These are phyloP conservation scores for Candida ovalis DNA, from an alignment of 805 yeast genomes.

Conservation along the genomic window DNA sequence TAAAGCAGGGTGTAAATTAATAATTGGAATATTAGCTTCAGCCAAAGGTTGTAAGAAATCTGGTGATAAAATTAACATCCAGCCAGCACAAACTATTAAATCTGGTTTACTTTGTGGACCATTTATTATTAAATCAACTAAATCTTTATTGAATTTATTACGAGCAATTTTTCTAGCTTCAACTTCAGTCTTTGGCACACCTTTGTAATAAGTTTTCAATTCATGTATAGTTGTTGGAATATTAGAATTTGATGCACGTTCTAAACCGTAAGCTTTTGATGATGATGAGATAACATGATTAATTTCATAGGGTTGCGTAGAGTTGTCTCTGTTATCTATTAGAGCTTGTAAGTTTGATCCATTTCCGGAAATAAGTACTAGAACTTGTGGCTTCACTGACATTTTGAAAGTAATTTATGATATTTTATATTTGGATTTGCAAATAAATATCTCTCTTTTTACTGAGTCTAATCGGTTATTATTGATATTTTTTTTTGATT, in stretches of 20 bases:
- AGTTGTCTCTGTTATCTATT: conserved; percentile 60
- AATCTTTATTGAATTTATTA: conserved; percentile 68
- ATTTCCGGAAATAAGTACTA: conserved; percentile 88
- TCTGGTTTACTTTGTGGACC: conserved; percentile 55
- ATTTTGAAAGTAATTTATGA: background rate
- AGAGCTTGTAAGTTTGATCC: conserved; percentile 96
- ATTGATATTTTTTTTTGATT: no score
- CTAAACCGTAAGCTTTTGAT: conserved; percentile 80
- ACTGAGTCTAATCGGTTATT: no score
- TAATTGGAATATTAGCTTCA: conserved; percentile 64
- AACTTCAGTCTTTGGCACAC: conserved; percentile 65
- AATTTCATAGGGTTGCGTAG: conserved; percentile 44
- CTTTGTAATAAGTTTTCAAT: conserved; percentile 69
- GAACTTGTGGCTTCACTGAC: conserved; percentile 32
- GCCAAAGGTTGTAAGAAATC: conserved; percentile 66
- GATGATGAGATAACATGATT: conserved; percentile 82
- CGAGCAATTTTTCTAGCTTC: conserved; percentile 59
- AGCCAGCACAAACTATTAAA: conserved; percentile 94
- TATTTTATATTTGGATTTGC: no score
- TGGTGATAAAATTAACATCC: conserved; percentile 91
- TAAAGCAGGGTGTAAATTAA: conserved; percentile 93
- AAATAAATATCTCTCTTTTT: no score
- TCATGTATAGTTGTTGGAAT: conserved; percentile 75
- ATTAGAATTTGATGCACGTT: conserved; percentile 64
- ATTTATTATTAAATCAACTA: conserved; percentile 60